Percentiles rank a stretch among this genome's conserved stretches.
phyloP scores from a whole-genome alignment of 1,284 basidiomycete species.

The Cryptococcus neoformans region DNA sequence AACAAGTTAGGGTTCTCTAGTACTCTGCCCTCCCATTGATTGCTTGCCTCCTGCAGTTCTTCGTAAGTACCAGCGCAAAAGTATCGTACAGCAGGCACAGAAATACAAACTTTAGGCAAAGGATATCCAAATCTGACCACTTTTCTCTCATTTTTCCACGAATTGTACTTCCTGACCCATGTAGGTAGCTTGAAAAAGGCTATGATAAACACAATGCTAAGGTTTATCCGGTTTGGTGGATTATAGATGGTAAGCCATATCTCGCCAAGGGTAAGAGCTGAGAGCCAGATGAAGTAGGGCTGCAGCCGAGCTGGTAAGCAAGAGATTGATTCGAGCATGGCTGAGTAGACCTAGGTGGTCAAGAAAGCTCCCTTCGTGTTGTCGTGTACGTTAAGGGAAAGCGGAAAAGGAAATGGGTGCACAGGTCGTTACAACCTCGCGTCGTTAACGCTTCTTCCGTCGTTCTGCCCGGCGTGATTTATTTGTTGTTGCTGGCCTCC shows the following conservation, averaged over 20 bases:
- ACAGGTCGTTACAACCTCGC: too few species aligned
- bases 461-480: too few species aligned
- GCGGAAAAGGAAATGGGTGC: too few species aligned
- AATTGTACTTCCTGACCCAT: slow-evolving; percentile 6
- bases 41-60: slow-evolving; percentile 18
- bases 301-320: slow-evolving; percentile 1
- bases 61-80: not conserved
- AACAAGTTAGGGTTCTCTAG: slow-evolving; percentile 27
- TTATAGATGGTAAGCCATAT: slow-evolving; percentile 35
- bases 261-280: slow-evolving; percentile 29
- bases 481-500: too few species aligned
- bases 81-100: not conserved
- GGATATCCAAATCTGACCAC: slow-evolving; percentile 62
- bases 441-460: too few species aligned
- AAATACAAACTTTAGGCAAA: slow-evolving; percentile 58
- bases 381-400: too few species aligned
- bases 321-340: slow-evolving; percentile 9
- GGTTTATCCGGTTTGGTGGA: slow-evolving; percentile 24
- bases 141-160: slow-evolving; percentile 41
- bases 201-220: slow-evolving; percentile 19
- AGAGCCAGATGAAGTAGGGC: slow-evolving; percentile 15
- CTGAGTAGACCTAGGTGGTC: not conserved
- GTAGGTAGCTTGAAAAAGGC: slow-evolving; percentile 13
- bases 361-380: too few species aligned
- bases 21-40: slow-evolving; percentile 26